Base-by-base conservation (phyloP, 768 basidiomycete genomes). In the Termitomyces sp. region DNA sequence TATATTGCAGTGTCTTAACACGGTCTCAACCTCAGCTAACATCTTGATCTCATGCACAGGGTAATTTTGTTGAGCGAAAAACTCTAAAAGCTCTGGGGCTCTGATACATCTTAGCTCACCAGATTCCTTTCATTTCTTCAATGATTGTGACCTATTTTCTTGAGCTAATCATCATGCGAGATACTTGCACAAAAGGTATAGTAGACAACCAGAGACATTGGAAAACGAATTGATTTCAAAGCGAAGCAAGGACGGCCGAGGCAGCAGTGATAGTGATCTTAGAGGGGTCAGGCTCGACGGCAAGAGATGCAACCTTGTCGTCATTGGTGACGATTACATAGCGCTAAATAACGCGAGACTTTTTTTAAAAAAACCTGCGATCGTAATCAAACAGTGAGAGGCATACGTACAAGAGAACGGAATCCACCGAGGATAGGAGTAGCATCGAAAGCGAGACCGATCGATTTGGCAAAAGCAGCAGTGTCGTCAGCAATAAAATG, bases 401-500 rank as follows among this genome's bases (percentile, higher is more conserved):
- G 48, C 5, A 36, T 60, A 61, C 71, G 37, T 65, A 84, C 86
- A 81, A 87, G 88, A 54, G 87, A 82, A 48, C 91, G 87, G 1
- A 83, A 83, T 10, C 81, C 82, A 20, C 91, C 91, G 14, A 94
- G 81, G 14, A 85, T 68, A 3, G 76, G 73, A 9, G 85, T 79
- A 1, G 83, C 88, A 63, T 90, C 86, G 62, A 88, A 86, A 42
- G 83, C 63, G 14, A 88, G 78, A 1, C 89, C 88, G 50, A 86
- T 69, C 7, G 76, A 74, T 25, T 80, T 74, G 11, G 81, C 75
- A 66, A 88, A 81, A 3, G 80, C 72, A 32, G 81, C 90, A 59
- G 80, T 79, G 71, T 94, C 91, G 62, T 91, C 89, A 10, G 86
- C 81, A 55, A 88, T 81, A 73, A 89, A 88, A 46, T 77, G 82